phyloP scores from a whole-genome alignment of 805 yeast genomes.

The Saccharomycopsis guyanensis region DNA sequence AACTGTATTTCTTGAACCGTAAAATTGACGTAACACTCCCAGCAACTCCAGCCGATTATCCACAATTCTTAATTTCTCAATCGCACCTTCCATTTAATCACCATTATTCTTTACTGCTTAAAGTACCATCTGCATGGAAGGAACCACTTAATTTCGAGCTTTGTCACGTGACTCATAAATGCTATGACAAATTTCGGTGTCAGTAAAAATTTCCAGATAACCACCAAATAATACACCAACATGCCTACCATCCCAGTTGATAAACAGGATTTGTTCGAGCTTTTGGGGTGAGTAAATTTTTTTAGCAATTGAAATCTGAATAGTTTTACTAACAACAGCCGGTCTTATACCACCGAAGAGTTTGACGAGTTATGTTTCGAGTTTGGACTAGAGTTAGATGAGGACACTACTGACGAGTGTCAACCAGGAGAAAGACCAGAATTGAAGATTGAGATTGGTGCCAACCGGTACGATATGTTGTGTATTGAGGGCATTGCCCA shows the following conservation, averaged over 20 bases:
- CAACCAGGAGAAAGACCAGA: conserved; percentile 89
- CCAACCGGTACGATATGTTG: conserved; percentile 96
- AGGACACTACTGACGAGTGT: conserved; percentile 80
- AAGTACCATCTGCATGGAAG: background rate
- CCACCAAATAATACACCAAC: conserved; percentile 15
- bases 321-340: conserved; percentile 23
- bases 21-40: background rate
- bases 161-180: background rate
- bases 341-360: conserved; percentile 70
- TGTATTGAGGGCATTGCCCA: conserved; percentile 98
- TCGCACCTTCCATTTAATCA: background rate
- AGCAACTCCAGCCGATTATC: background rate
- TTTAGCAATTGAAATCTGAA: background rate
- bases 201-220: conserved; percentile 1
- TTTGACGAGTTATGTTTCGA: conserved; percentile 97
- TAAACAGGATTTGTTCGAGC: conserved; percentile 81
- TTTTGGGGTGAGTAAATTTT: conserved; percentile 44
- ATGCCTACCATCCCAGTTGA: conserved; percentile 99
- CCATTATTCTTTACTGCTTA: background rate
- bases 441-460: conserved; percentile 93
- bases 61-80: no score
- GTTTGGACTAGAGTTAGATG: conserved; percentile 96
- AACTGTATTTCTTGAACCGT: background rate
- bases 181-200: background rate
- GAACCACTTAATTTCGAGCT: no score